Conservation (phyloP, 371 early-diverging fungal genomes). For the Umbelopsis sp. region DNA sequence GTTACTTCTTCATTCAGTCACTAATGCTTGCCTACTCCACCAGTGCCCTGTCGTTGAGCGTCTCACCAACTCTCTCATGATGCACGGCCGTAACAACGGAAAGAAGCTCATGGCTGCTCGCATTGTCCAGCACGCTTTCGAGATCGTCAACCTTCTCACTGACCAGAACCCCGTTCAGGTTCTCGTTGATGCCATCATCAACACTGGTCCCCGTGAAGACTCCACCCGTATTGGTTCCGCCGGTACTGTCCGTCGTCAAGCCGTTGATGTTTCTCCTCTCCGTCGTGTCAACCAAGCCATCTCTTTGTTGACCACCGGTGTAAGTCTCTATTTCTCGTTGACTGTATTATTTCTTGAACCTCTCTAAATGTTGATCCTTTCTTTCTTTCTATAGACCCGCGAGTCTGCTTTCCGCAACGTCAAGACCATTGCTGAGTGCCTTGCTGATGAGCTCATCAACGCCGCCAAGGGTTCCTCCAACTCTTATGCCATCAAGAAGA, state of each 20-base stretch:
- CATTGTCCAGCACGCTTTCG: slow-evolving; percentile 99
- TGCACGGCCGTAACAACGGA: slow-evolving; percentile 99
- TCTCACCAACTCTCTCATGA: slow-evolving; percentile 99
- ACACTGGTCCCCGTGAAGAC: slow-evolving; percentile 99
- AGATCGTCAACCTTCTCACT: slow-evolving; percentile 98
- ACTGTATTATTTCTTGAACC: slow-evolving; percentile 28
- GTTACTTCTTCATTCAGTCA: too few relatives aligned
- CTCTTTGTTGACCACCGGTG: slow-evolving; percentile 94
- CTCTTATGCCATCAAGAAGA: slow-evolving; percentile 99
- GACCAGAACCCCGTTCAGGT: slow-evolving; percentile 99
- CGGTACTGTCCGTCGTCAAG: slow-evolving; percentile 99
- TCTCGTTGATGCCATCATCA: slow-evolving; percentile 99
- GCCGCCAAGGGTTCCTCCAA: slow-evolving; percentile 98
- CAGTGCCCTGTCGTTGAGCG: slow-evolving; percentile 99
- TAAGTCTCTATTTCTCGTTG: slow-evolving; percentile 24
- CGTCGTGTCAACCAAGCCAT: slow-evolving; percentile 99
- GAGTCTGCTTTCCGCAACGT: slow-evolving; percentile 44
- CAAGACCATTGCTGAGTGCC: slow-evolving; percentile 99
- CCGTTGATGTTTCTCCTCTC: slow-evolving; percentile 99
- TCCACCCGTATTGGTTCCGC: slow-evolving; percentile 99
- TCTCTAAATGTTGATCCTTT: not conserved
- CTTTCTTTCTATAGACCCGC: slow-evolving; percentile 22
- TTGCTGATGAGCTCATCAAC: slow-evolving; percentile 99
- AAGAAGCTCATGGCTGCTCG: slow-evolving; percentile 99
- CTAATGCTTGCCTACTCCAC: not conserved